Conservation (phyloP, 805 yeast genomes). For the Metschnikowia bowlesiae region DNA sequence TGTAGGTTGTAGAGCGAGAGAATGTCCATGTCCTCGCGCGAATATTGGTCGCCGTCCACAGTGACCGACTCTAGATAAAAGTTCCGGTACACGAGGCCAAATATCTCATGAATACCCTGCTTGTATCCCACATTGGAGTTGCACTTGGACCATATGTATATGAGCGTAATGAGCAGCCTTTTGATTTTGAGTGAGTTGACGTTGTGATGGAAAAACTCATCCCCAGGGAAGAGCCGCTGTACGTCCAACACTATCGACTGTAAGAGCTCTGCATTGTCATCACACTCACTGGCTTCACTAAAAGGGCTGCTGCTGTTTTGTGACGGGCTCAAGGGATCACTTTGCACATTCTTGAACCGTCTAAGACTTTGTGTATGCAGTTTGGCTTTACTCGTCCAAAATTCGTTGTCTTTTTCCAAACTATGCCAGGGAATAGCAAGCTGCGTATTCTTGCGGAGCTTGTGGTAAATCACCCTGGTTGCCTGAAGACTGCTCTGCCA, state of each 20-base stretch:
- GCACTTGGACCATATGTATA: conserved; percentile 49
- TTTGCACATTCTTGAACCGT: conserved; percentile 16
- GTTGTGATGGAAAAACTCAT: conserved; percentile 22
- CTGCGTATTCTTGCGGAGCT: conserved; percentile 25
- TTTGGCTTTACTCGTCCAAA: conserved; percentile 12
- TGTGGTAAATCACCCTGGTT: conserved; percentile 32
- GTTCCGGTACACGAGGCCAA: conserved; percentile 44
- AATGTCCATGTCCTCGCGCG: conserved; percentile 30
- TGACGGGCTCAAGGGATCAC: conserved; percentile 18
- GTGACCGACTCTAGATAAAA: conserved; percentile 33
- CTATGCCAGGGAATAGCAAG: conserved; percentile 37
- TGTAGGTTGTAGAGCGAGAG: conserved; percentile 35
- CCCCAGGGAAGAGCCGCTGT: conserved; percentile 50
- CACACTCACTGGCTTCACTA: conserved; percentile 4
- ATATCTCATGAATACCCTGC: conserved; percentile 54
- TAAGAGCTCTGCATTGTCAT: conserved; percentile 38
- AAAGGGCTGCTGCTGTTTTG: neutral
- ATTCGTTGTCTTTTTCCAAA: conserved; percentile 27
- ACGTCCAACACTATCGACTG: conserved; percentile 46
- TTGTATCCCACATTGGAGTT: conserved; percentile 36
- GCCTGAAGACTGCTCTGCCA: conserved; percentile 31
- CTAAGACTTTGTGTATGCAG: conserved; percentile 8
- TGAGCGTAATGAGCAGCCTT: conserved; percentile 35
- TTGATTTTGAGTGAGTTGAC: conserved; percentile 19
- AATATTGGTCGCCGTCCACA: conserved; percentile 9